Base-by-base conservation (phyloP, 2,329 filamentous ascomycete species). In the Cordyceps tenuipes region DNA sequence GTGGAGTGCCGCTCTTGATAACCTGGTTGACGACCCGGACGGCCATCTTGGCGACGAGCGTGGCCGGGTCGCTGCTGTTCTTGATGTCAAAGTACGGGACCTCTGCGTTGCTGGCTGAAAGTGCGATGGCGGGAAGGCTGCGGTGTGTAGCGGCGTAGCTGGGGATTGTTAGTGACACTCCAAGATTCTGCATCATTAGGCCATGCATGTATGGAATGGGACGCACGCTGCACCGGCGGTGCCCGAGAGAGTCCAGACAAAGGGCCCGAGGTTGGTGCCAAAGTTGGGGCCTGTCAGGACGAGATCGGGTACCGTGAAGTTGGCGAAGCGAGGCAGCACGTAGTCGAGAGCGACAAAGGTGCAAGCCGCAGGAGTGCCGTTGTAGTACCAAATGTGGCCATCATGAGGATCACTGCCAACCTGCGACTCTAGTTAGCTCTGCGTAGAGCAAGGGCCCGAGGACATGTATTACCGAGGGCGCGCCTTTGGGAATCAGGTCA, bases 361-460 rank as follows among this genome's bases (percentile, higher is more conserved):
- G 64, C 78, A 81, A 0, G 81, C 77, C 0, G 79, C 79, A 0
- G 82, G 80, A 0, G 81, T 85, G 23, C 82, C 81, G 57, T 84
- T 82, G 69, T 83, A 85, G 66, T 84, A 84, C 79, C 79, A 84
- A 63, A 85, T 81, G 62, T 81, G 75, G 57, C 72, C 71, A 60
- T 84, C 79, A 21, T 69, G 66, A 13, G 79, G 80, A 63, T 83
- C 80, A 17, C 70, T 72, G 50, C 82, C 82, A 23, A 70, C 61
- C 68, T 70, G 55, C 21, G 17, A 39, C 7, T 15, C 41, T 59
- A 34, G 55, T 52, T 34, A 9, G 23, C 10, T 48, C n/a, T 2
- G 29, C 12, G 9, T 10, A 13, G 23, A 23, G 23, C 23, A 21
- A n/a, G 17, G 21, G 17, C 43, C 19, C 9, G 17, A n/a, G 9